Conservation (phyloP, 305 asterid genomes). For the Fraxinus sp. region DNA sequence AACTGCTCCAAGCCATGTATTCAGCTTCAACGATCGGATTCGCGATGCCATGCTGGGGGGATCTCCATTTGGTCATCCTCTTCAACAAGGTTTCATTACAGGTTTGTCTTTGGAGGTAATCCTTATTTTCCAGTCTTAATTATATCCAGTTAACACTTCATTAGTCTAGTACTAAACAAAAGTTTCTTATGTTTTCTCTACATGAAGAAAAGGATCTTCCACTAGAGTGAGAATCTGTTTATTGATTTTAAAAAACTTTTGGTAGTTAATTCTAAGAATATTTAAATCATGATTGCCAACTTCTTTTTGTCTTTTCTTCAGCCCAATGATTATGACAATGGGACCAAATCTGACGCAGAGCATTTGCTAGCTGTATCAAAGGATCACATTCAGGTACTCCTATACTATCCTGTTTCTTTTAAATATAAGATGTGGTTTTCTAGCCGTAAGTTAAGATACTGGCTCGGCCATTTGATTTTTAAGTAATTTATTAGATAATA, state of each 20-base stretch:
- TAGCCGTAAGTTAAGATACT: background rate
- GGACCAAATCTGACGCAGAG: slow-evolving; percentile 50
- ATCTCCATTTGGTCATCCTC: slow-evolving; percentile 96
- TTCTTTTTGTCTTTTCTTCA: slow-evolving; percentile 33
- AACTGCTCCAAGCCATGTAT: slow-evolving; percentile 22
- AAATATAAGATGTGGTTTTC: background rate
- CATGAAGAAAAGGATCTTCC: slow-evolving; percentile 12
- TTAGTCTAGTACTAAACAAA: background rate
- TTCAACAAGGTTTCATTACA: slow-evolving; percentile 92
- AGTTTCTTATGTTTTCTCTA: background rate
- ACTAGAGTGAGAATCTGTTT: background rate
- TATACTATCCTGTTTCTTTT: background rate
- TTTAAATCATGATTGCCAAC: background rate
- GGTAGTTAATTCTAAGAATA: background rate
- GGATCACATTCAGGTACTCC: slow-evolving; percentile 88
- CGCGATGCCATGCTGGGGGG: slow-evolving; percentile 98
- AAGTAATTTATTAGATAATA: background rate
- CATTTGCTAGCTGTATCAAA: slow-evolving; percentile 64
- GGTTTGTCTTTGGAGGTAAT: slow-evolving; percentile 89
- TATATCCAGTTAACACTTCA: slow-evolving; percentile 14
- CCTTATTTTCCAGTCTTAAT: slow-evolving; percentile 16
- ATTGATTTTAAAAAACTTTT: background rate
- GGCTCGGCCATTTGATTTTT: background rate
- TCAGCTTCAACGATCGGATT: slow-evolving; percentile 96
- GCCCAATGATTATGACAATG: slow-evolving; percentile 88